phyloP scores from a whole-genome alignment of 106 monocot species.

The Acorus calamus region DNA sequence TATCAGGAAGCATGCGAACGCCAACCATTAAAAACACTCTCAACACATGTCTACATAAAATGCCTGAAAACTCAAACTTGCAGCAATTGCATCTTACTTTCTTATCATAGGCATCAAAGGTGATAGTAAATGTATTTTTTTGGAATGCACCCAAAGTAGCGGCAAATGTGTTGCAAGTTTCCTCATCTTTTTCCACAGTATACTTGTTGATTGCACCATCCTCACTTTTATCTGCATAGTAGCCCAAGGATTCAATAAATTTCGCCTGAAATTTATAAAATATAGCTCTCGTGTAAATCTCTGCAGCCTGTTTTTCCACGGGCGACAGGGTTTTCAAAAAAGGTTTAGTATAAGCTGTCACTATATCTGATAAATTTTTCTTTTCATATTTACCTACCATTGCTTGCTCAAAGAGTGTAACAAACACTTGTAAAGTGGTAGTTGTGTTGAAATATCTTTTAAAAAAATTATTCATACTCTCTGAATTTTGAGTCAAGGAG shows the following conservation, averaged over 20 bases:
- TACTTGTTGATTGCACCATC: slow-evolving; percentile 42
- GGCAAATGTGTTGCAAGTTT: slow-evolving; percentile 27
- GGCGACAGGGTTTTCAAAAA: slow-evolving; percentile 56
- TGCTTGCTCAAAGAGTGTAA: slow-evolving; percentile 36
- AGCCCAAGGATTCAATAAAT: slow-evolving; percentile 57
- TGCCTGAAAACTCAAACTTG: slow-evolving; percentile 57
- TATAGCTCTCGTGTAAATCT: slow-evolving; percentile 47
- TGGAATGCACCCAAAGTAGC: slow-evolving; percentile 21
- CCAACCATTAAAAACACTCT: slow-evolving; percentile 41
- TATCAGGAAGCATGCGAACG: slow-evolving; percentile 45
- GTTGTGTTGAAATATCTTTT: slow-evolving; percentile 36
- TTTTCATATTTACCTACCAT: slow-evolving; percentile 35
- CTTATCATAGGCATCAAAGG: slow-evolving; percentile 26
- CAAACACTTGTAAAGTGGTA: slow-evolving; percentile 28
- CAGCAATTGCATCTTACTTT: slow-evolving; percentile 54
- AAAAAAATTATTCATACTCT: slow-evolving; percentile 35
- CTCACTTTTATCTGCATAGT: slow-evolving; percentile 42
- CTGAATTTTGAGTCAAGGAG: slow-evolving; percentile 16
- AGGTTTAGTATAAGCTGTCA: slow-evolving; percentile 43
- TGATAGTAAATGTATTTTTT: slow-evolving; percentile 28
- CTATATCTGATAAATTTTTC: slow-evolving; percentile 47
- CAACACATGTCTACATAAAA: slow-evolving; percentile 61
- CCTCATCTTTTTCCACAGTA: slow-evolving; percentile 33
- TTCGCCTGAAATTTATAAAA: slow-evolving; percentile 60
- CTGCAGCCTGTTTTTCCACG: slow-evolving; percentile 60